A percentile compares a stretch with the other conserved stretches of the same genome.
Evolutionary conservation across 1,284 basidiomycete species (phyloP).

Genomic region (Trichosporon asahii): DNA sequence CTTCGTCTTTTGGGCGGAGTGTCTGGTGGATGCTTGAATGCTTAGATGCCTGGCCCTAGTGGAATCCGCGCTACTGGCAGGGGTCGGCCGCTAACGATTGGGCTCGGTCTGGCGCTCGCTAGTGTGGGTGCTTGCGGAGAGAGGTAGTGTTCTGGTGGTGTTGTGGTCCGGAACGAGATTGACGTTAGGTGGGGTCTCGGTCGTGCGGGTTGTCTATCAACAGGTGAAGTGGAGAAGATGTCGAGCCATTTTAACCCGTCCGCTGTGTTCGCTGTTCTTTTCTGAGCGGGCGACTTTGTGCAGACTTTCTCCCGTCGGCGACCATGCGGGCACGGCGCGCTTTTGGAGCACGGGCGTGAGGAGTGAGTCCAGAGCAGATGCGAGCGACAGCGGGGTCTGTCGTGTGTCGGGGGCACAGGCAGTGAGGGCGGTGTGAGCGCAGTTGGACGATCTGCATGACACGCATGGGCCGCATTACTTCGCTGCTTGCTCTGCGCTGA

Average conservation of each 20-base stretch:
- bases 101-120: constrained; percentile 1
- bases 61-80: neutral
- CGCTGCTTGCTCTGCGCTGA: neutral
- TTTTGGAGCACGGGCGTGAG: neutral
- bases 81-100: neutral
- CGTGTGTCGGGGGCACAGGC: constrained; percentile 1
- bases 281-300: neutral
- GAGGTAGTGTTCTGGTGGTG: neutral
- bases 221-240: neutral
- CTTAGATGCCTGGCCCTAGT: neutral
- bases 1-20: neutral
- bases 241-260: neutral
- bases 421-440: neutral
- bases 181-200: neutral
- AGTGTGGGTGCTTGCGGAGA: neutral
- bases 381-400: neutral
- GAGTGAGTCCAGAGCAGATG: neutral
- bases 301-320: neutral
- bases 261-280: neutral
- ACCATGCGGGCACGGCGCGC: neutral
- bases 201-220: neutral
- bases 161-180: neutral
- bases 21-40: neutral
- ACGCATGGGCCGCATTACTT: neutral
- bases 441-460: neutral